Percentiles rank a stretch among this genome's conserved stretches.
Conservation (phyloP, 768 basidiomycete species). For the Peribolospora baueri region DNA sequence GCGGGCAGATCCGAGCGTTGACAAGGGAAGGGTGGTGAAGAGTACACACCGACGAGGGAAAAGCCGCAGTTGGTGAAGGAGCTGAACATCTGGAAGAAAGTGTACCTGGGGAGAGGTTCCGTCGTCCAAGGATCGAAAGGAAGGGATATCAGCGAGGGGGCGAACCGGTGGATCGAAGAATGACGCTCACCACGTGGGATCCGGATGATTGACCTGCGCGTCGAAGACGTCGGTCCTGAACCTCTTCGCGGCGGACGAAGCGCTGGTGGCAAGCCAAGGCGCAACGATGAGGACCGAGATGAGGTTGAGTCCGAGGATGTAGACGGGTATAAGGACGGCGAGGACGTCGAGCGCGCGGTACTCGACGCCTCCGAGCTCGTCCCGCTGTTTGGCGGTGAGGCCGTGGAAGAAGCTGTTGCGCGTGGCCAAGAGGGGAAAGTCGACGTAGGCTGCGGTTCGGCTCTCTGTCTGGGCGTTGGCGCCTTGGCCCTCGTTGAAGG, state of each 20-base stretch:
- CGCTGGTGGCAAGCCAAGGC: constrained; percentile 38
- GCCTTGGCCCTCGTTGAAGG: constrained; percentile 21
- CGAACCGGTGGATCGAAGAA: too few species aligned
- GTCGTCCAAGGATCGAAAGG: too few species aligned
- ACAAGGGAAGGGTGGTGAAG: constrained; percentile 3
- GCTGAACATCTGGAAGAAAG: constrained; percentile 60
- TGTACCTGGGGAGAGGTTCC: constrained; percentile 55
- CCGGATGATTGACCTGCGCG: constrained; percentile 17
- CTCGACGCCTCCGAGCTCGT: constrained; percentile 83
- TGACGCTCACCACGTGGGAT: too few species aligned
- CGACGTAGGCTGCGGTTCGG: constrained; percentile 46
- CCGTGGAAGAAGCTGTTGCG: constrained; percentile 20
- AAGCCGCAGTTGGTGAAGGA: constrained; percentile 28
- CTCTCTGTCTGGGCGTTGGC: constrained; percentile 1
- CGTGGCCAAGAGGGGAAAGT: constrained; percentile 41
- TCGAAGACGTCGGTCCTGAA: constrained; percentile 25
- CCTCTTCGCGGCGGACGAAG: constrained; percentile 29
- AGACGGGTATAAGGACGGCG: constrained; percentile 17
- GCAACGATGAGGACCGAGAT: constrained; percentile 47
- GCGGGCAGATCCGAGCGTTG: constrained; percentile 78
- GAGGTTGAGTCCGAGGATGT: constrained; percentile 48
- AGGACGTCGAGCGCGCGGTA: constrained; percentile 60
- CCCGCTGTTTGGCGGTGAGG: constrained; percentile 55
- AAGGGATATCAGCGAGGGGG: too few species aligned
- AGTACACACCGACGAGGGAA: background rate